Percentiles rank a stretch among this genome's conserved stretches.
Evolutionary conservation across 2,329 filamentous ascomycete species (phyloP).

Genomic region (Colletotrichum agaves): DNA sequence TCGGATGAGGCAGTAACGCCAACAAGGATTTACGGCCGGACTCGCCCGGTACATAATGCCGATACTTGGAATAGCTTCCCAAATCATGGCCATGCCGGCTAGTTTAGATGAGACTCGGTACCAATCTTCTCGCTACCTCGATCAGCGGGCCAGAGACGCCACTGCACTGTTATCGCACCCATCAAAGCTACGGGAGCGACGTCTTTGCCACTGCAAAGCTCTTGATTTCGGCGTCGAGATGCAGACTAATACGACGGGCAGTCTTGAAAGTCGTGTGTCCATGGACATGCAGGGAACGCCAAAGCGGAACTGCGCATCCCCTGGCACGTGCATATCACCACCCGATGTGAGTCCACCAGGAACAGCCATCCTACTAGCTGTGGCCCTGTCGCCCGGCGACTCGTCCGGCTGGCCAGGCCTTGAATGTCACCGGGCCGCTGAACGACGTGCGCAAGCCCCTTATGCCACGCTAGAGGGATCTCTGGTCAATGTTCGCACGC

Average conservation of each 20-base stretch:
- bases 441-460: not conserved
- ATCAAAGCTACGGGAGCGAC: not conserved
- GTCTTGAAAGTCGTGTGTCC: not conserved
- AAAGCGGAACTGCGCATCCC: slow-evolving; percentile 12
- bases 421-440: not conserved
- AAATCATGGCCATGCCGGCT: not conserved
- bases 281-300: not conserved
- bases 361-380: not conserved
- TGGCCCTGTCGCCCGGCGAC: not conserved
- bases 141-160: not conserved
- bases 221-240: not conserved
- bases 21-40: not conserved
- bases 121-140: not conserved
- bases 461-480: slow-evolving; percentile 6
- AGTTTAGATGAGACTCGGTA: not conserved
- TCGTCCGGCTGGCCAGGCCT: not conserved
- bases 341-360: not conserved
- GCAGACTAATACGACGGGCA: not conserved
- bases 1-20: not conserved
- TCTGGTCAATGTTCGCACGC: slow-evolving; percentile 13
- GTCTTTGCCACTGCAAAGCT: not conserved
- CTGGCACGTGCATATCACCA: slow-evolving; percentile 21
- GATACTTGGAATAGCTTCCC: not conserved
- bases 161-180: slow-evolving; percentile 13
- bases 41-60: not conserved